Base-by-base conservation (phyloP, 2,329 filamentous ascomycete genomes). In the Diaporthe sp. region DNA sequence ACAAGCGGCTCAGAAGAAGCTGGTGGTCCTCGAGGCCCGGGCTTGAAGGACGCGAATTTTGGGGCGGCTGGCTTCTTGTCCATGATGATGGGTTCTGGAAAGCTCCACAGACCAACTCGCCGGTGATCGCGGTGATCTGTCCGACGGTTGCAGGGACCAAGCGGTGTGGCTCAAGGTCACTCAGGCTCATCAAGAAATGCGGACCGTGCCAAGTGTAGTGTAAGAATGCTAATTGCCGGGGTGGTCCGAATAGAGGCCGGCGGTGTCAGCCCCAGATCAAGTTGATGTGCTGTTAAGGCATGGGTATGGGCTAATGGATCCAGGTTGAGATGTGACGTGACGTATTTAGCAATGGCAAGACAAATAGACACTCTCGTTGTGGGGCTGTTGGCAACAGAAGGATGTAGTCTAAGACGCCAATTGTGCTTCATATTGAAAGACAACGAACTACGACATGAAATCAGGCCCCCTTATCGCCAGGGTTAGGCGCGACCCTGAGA, bases 1-100 rank as follows among this genome's bases (percentile, higher is more conserved):
- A 28, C 49, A 10, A 31, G 39, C 19, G 25, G 25, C 44, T 42
- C 46, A 17, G 72, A 37, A 59, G 62, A 28, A 8, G 37, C n/a
- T 31, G 59, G 34, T n/a, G 62, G 25, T 37, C 9, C 68, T 22
- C 77, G 55, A 25, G 76, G 53, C 37, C 77, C 77, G 31, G 80
- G 80, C 57, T 79, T 80, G 78, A 82, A 82, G 34, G 81, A 82
- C 34, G 77, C 78, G 69, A 82, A 82, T 55, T 80, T 81, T n/a
- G 81, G 82, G 53, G 81, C 81, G 17, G 79, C 76, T 39, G 80
- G 79, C 28, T 75, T 76, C 51, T 79, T 79, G 19, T 73, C 70
- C 70, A 73, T 73, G 70, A 17, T 39, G 70, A 19, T 42, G 22
- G 37, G 46, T 34, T 39, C 9, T 22, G 31, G 13, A n/a, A 8